These are phyloP conservation scores for Vishniacozyma victoriae DNA, from an alignment of 768 basidiomycete genomes.

Conservation along the genomic window DNA sequence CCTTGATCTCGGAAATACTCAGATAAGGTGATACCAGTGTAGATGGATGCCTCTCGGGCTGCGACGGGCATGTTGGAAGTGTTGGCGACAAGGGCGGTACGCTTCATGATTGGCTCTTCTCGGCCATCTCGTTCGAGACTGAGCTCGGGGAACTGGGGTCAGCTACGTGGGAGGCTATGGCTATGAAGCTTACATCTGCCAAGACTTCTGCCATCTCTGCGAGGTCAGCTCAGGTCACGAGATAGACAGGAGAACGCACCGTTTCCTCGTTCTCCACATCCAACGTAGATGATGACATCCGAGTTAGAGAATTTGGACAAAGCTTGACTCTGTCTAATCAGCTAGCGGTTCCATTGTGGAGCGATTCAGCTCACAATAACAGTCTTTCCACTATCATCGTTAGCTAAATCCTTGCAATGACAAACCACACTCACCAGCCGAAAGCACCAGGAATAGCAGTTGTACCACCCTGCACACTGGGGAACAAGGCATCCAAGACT, in stretches of 20 bases:
- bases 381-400: constrained; percentile 53
- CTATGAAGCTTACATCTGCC: constrained; percentile 64
- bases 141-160: constrained; percentile 64
- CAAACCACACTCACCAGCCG: constrained; percentile 58
- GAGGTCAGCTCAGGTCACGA: constrained; percentile 9
- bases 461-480: constrained; percentile 56
- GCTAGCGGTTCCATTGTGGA: not conserved
- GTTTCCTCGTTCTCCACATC: constrained; percentile 97
- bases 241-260: constrained; percentile 12
- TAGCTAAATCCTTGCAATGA: not conserved
- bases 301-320: constrained; percentile 98
- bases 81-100: constrained; percentile 95
- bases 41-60: constrained; percentile 97
- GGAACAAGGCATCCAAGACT: constrained; percentile 93
- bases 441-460: constrained; percentile 88
- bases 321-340: constrained; percentile 51
- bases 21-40: constrained; percentile 97
- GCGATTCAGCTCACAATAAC: constrained; percentile 77
- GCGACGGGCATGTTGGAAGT: constrained; percentile 99
- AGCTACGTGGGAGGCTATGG: constrained; percentile 7
- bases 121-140: constrained; percentile 84
- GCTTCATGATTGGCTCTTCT: constrained; percentile 99
- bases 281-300: constrained; percentile 98
- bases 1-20: constrained; percentile 99
- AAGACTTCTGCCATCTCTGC: constrained; percentile 74